These are phyloP conservation scores for Theileria annulata DNA, from an alignment of 169 alveolate genomes.

Conservation along the genomic window DNA sequence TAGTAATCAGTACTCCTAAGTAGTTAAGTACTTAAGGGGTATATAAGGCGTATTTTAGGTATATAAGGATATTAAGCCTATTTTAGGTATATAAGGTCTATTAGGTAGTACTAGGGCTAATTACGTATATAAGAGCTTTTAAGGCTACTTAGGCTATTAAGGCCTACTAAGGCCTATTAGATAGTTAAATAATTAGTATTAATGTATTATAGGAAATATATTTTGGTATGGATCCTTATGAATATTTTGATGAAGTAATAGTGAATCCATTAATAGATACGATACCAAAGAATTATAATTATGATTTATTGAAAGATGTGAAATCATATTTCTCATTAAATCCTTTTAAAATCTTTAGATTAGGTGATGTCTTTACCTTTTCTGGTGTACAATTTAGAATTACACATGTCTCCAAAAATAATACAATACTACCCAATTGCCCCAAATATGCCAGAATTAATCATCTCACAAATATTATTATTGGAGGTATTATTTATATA, in stretches of 20 bases:
- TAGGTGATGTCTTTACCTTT: conserved; percentile 68
- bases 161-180: too few species aligned
- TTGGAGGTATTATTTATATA: conserved; percentile 26
- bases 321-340: conserved; percentile 66
- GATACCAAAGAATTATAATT: conserved; percentile 69
- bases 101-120: too few species aligned
- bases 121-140: too few species aligned
- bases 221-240: conserved; percentile 73
- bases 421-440: not conserved
- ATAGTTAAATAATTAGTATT: too few species aligned
- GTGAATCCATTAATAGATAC: conserved; percentile 75
- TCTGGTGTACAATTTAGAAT: conserved; percentile 76
- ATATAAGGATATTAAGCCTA: too few species aligned
- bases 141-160: too few species aligned
- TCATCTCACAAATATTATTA: not conserved
- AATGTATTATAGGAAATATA: conserved; percentile 68
- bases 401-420: conserved; percentile 50
- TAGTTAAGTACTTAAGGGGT: too few species aligned
- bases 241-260: conserved; percentile 65
- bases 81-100: too few species aligned
- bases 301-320: conserved; percentile 69
- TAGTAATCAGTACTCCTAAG: too few species aligned
- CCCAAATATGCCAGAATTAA: conserved; percentile 42
- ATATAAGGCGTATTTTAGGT: too few species aligned
- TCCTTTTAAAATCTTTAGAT: conserved; percentile 49